These are phyloP conservation scores for Phyllosticta ampelicida DNA, from an alignment of 2,329 filamentous ascomycete species.

Conservation along the genomic window DNA sequence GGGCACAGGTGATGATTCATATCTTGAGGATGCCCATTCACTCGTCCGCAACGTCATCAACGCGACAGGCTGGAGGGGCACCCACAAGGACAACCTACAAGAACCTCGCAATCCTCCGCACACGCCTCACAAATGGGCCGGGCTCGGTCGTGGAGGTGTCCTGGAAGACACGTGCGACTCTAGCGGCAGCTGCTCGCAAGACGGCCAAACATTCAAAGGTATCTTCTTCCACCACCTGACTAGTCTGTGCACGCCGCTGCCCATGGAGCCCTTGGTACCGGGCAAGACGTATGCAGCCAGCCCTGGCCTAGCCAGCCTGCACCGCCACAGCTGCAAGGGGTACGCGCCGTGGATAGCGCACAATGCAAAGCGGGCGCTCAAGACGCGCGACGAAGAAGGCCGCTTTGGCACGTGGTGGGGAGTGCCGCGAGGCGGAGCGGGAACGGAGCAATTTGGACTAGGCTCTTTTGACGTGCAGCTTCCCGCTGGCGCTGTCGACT, in stretches of 20 bases:
- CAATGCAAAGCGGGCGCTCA: slow-evolving; percentile 64
- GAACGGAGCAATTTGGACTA: too few relatives aligned
- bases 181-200: slow-evolving; percentile 62
- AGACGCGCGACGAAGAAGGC: slow-evolving; percentile 55
- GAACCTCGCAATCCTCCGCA: slow-evolving; percentile 6
- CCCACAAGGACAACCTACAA: slow-evolving; percentile 20
- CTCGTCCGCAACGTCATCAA: slow-evolving; percentile 63
- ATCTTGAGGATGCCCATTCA: slow-evolving; percentile 68
- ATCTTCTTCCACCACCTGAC: slow-evolving; percentile 88
- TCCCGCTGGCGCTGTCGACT: slow-evolving; percentile 38
- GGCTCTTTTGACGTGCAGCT: slow-evolving; percentile 14
- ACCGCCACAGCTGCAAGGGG: slow-evolving; percentile 49
- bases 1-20: slow-evolving; percentile 59
- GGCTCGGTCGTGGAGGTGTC: slow-evolving; percentile 67
- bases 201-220: slow-evolving; percentile 85
- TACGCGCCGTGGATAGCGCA: slow-evolving; percentile 69
- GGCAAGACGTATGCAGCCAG: slow-evolving; percentile 34
- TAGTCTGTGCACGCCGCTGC: slow-evolving; percentile 62
- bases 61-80: slow-evolving; percentile 66
- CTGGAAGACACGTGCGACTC: slow-evolving; percentile 79
- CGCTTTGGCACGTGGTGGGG: slow-evolving; percentile 88
- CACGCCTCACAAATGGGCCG: slow-evolving; percentile 45
- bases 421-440: slow-evolving; percentile 20
- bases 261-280: slow-evolving; percentile 31
- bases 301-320: slow-evolving; percentile 26